Base-by-base conservation (phyloP, 139 green algal species). In the Chlorella sp. region DNA sequence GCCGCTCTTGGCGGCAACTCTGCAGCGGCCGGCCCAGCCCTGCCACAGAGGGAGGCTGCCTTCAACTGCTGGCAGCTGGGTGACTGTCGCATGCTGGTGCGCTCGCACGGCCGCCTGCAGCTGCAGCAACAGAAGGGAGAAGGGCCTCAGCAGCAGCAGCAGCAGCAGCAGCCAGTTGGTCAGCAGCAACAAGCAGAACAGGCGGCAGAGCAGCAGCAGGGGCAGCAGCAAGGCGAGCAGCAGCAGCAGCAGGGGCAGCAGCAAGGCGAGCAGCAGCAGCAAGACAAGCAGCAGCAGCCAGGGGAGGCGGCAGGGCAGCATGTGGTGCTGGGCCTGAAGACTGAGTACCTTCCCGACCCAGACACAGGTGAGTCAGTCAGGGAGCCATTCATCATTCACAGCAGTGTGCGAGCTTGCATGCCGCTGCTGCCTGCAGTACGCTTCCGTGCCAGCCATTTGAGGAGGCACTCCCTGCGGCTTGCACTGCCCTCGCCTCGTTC, bases 21-120 rank as follows among this genome's bases (percentile, higher is more conserved):
- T 24, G 51, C 51, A 60, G 11, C 51, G 16, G n/a, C n/a, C n/a
- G 51, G 51, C 51, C 34, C 41, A 30, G 70, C 11, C 1, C 41
- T 73, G 40, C 62, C 48, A 19, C 75, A 40, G 0, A 54, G 84
- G 8, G 73, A 84, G 26, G 44, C 65, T 5, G 24, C 51, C 0
- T 85, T 81, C 54, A 43, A 88, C 77, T 58, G 68, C 65, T 88
- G 84, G 84, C 76, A 75, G 67, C 77, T 88, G 77, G 84, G 84
- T n/a, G 11, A 16, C n/a, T 43, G 64, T 41, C 76, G 69, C 32
- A 24, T 88, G 56, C 36, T 88, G 41, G 48, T 88, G 62, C 76
- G 84, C 34, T 43, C 64, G 9, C 84, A 88, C n/a, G 76, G 80
- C 28, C 40, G 67, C 14, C 16, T 68, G 43, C 24, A 44, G 73